These are phyloP conservation scores for Plasmodium reichenowi DNA, from an alignment of 169 alveolate genomes.

Conservation along the genomic window DNA sequence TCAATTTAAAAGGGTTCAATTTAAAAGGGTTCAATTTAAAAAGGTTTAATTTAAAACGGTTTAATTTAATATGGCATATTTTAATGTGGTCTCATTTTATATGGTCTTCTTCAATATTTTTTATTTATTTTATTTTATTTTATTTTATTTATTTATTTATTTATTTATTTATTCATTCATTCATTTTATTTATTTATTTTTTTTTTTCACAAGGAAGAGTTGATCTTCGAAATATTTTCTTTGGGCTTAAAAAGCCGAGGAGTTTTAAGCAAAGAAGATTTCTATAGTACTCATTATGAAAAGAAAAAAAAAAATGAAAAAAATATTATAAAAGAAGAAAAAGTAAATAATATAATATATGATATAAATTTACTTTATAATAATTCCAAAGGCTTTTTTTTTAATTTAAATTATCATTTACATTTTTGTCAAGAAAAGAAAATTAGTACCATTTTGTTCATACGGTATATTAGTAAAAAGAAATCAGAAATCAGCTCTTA, in stretches of 20 bases:
- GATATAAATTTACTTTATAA: conserved; percentile 47
- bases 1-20: not conserved
- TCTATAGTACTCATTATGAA: conserved; percentile 37
- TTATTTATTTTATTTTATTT: too few relatives aligned
- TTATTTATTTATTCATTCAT: too few relatives aligned
- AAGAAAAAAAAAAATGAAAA: conserved; percentile 25
- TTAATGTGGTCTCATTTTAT: too few relatives aligned
- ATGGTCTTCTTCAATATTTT: too few relatives aligned
- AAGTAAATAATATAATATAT: conserved; percentile 13
- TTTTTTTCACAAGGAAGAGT: conserved; percentile 41
- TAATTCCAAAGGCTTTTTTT: conserved; percentile 44
- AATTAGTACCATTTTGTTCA: conserved; percentile 57
- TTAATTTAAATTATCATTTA: conserved; percentile 35
- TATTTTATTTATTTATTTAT: not conserved
- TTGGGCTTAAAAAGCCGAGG: conserved; percentile 67
- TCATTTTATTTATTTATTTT: not conserved
- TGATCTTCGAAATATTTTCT: conserved; percentile 58
- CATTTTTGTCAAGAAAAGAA: conserved; percentile 56
- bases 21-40: not conserved
- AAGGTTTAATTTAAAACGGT: not conserved
- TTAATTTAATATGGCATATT: too few relatives aligned
- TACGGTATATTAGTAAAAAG: conserved; percentile 55
- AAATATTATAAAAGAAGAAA: conserved; percentile 28
- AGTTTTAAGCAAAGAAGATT: conserved; percentile 60
- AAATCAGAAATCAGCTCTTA: conserved; percentile 65